Evolutionary conservation across 169 alveolate species (phyloP), one percentile per base, ranked within the genome.

Genomic region (Cryptosporidium sp.): DNA sequence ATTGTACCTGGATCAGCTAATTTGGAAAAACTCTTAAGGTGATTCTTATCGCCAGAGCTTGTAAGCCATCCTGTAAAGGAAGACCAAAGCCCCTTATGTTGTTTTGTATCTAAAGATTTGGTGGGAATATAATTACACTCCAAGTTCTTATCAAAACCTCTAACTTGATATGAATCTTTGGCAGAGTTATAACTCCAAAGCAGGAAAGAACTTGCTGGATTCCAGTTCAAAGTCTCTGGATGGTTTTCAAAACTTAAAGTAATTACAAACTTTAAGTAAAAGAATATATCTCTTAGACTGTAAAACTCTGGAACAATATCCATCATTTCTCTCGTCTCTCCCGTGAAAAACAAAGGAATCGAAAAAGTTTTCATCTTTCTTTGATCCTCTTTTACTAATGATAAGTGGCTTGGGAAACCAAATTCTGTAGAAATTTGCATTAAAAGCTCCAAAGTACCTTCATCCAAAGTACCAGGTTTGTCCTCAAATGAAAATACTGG

Each of bases 261-360:
- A n/a, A 80, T 62, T 23, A 75, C 70, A 48, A 69, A 84, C 67
- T 92, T 92, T 16, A 84, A 33, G 21, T 61, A 55, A 84, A 91
- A 92, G 23, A 91, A 69, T 23, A 92, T 50, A 51, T 92, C 94
- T 14, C 94, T 10, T 16, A 89, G 37, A 16, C 37, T 70, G 35
- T 33, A 67, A 55, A 86, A 45, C 52, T 92, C 94, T 31, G 94
- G 93, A 62, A 69, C 37, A 21, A 92, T 43, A 21, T 92, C 93
- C 35, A 59, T 23, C 74, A 86, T 21, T 39, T 86, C 85, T 74
- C 23, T 55, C 12, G 21, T 37, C 61, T 75, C 86, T 3, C 86
- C 86, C 2, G 86, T 75, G 16, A 58, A 75, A 43, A 39, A 75
- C 18, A 41, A 48, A n/a, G 86, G 86, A 16, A 75, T 41, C 1